Evolutionary conservation across 495 filamentous ascomycete species (phyloP).

Genomic region (Aspergillus coremiiformis): DNA sequence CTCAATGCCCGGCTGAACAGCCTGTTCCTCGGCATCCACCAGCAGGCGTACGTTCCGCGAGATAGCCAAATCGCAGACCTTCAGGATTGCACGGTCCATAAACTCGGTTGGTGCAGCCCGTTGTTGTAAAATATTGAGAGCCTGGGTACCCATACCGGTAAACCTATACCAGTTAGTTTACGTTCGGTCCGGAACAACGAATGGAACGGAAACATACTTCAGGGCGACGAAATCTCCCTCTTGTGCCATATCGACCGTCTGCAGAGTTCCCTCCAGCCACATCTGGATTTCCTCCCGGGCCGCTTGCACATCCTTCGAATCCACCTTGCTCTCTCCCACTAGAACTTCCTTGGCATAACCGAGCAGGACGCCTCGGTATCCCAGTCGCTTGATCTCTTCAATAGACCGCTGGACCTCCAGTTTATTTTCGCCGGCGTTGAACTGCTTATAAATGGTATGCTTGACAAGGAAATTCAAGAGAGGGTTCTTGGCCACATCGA

Average conservation of each 20-base stretch:
- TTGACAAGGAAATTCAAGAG: conserved; percentile 38
- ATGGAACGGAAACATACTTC: conserved; percentile 47
- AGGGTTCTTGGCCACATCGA: conserved; percentile 42
- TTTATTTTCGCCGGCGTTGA: conserved; percentile 45
- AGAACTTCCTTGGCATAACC: conserved; percentile 44
- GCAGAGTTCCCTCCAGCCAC: conserved; percentile 68
- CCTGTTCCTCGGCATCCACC: conserved; percentile 83
- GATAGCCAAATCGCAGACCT: conserved; percentile 70
- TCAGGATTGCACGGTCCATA: conserved; percentile 61
- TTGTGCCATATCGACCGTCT: conserved; percentile 66
- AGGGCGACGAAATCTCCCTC: conserved; percentile 79
- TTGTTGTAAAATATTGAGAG: conserved; percentile 55
- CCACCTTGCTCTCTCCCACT: conserved; percentile 30
- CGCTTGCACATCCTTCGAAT: conserved; percentile 27
- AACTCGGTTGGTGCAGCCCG: conserved; percentile 50
- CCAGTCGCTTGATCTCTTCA: conserved; percentile 35
- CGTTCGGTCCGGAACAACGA: neutral
- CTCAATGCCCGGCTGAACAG: conserved; percentile 76
- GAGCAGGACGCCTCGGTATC: conserved; percentile 41
- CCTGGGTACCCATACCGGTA: conserved; percentile 80
- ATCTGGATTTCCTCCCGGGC: conserved; percentile 53
- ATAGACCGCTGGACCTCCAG: conserved; percentile 39
- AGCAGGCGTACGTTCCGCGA: conserved; percentile 66
- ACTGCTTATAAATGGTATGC: conserved; percentile 45
- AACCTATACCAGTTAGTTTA: conserved; percentile 42